A percentile compares a stretch with the other conserved stretches of the same genome.
These are phyloP conservation scores for Ulota crispa DNA, from an alignment of 225 moss, liverwort and hornwort genomes.

Conservation along the genomic window DNA sequence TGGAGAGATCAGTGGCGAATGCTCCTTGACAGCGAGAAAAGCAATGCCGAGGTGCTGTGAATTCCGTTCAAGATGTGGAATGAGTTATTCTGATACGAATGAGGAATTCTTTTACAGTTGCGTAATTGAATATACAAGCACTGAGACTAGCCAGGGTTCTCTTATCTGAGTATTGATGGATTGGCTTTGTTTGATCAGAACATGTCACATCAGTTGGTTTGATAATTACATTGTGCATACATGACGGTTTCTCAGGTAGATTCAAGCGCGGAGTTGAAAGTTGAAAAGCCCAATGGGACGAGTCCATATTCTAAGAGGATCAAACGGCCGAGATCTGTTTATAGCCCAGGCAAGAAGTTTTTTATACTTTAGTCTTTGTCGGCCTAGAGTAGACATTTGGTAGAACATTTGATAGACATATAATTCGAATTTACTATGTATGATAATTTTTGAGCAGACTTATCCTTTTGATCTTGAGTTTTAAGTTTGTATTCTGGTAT, in stretches of 20 bases:
- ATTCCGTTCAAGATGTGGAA: slow-evolving; percentile 26
- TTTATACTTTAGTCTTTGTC: neutral
- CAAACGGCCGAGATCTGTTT: slow-evolving; percentile 44
- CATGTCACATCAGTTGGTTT: slow-evolving; percentile 2
- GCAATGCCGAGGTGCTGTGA: slow-evolving; percentile 45
- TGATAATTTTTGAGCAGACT: neutral
- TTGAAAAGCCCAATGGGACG: slow-evolving; percentile 29
- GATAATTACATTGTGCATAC: neutral
- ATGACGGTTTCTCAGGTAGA: slow-evolving; percentile 28
- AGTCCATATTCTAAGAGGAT: slow-evolving; percentile 36
- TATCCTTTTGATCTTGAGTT: neutral
- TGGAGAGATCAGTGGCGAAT: slow-evolving; percentile 51
- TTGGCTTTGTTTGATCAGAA: slow-evolving; percentile 7
- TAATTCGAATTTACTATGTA: neutral
- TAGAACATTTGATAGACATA: neutral
- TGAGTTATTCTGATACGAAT: slow-evolving; percentile 13
- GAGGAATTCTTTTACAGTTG: slow-evolving; percentile 16
- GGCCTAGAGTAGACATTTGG: neutral
- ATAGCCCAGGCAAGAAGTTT: slow-evolving; percentile 38
- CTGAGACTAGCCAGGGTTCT: slow-evolving; percentile 14
- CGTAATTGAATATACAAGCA: slow-evolving; percentile 7
- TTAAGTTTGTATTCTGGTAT: neutral
- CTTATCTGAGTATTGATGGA: neutral
- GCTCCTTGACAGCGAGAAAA: slow-evolving; percentile 37
- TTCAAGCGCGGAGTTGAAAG: slow-evolving; percentile 20